Conservation (phyloP, 768 basidiomycete genomes). For the Sporobolomyces pararoseus region DNA sequence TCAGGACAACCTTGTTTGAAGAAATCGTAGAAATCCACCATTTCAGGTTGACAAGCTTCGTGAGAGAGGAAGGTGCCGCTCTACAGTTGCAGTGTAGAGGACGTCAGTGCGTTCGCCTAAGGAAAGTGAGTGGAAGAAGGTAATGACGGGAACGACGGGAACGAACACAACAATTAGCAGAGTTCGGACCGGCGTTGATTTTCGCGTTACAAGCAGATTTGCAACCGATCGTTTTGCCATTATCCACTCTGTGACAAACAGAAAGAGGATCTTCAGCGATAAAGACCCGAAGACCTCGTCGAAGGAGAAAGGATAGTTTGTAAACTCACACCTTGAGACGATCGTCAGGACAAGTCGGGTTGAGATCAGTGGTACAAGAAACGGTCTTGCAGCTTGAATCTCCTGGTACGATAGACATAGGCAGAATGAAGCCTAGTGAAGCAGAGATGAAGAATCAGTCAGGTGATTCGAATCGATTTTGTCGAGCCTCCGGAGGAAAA, state of each 20-base stretch:
- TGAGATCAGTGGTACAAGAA: conserved; percentile 8
- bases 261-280: too few relatives aligned
- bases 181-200: conserved; percentile 1
- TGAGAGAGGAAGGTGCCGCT: conserved; percentile 1
- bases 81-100: background rate
- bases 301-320: too few relatives aligned
- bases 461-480: too few relatives aligned
- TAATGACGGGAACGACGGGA: background rate
- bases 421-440: conserved; percentile 15
- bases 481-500: too few relatives aligned
- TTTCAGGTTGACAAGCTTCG: background rate
- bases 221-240: conserved; percentile 9
- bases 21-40: conserved; percentile 16
- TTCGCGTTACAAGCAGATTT: conserved; percentile 3
- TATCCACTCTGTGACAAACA: background rate
- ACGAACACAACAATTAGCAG: conserved; percentile 17
- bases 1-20: conserved; percentile 20
- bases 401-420: conserved; percentile 5
- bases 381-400: conserved; percentile 1
- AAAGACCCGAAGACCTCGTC: too few relatives aligned
- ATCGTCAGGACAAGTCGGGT: conserved; percentile 18
- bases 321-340: conserved; percentile 6
- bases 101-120: background rate
- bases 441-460: too few relatives aligned
- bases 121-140: background rate